These are phyloP conservation scores for Paramecium bursaria DNA, from an alignment of 73 alveolate genomes.

Conservation along the genomic window DNA sequence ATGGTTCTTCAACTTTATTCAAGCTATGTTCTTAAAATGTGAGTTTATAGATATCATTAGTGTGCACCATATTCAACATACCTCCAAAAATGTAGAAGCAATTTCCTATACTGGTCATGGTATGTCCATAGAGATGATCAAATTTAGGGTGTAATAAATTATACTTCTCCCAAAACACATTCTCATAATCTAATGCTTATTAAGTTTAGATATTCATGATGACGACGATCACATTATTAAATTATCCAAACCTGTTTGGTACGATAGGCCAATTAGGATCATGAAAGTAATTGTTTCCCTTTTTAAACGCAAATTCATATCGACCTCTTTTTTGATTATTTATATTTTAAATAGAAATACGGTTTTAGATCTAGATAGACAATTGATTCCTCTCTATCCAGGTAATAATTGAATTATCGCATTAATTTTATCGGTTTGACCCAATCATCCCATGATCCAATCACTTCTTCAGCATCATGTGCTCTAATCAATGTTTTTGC, in stretches of 20 bases:
- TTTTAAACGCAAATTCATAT: constrained; percentile 61
- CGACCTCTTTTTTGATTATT: too few species aligned
- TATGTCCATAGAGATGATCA: constrained; percentile 65
- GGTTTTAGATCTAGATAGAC: constrained; percentile 27
- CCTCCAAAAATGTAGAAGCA: constrained; percentile 67
- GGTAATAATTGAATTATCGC: not conserved
- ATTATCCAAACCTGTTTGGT: constrained; percentile 18
- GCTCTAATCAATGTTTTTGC: constrained; percentile 33
- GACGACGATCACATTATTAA: constrained; percentile 40
- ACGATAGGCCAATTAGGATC: constrained; percentile 57
- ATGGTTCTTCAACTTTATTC: constrained; percentile 29
- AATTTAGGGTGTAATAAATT: constrained; percentile 43
- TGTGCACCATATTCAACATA: constrained; percentile 4
- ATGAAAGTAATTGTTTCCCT: constrained; percentile 43
- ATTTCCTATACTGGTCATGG: constrained; percentile 70
- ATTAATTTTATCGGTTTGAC: constrained; percentile 1
- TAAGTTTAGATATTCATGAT: not conserved
- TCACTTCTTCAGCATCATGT: constrained; percentile 45
- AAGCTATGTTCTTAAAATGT: constrained; percentile 53
- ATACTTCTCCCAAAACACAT: constrained; percentile 35
- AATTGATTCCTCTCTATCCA: constrained; percentile 6
- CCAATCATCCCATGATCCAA: constrained; percentile 65
- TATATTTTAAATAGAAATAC: too few species aligned
- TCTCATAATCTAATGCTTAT: constrained; percentile 19
- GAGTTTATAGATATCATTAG: constrained; percentile 62